These are phyloP conservation scores for Taiwanofungus camphoratus DNA, from an alignment of 1,284 basidiomycete genomes.

Conservation along the genomic window DNA sequence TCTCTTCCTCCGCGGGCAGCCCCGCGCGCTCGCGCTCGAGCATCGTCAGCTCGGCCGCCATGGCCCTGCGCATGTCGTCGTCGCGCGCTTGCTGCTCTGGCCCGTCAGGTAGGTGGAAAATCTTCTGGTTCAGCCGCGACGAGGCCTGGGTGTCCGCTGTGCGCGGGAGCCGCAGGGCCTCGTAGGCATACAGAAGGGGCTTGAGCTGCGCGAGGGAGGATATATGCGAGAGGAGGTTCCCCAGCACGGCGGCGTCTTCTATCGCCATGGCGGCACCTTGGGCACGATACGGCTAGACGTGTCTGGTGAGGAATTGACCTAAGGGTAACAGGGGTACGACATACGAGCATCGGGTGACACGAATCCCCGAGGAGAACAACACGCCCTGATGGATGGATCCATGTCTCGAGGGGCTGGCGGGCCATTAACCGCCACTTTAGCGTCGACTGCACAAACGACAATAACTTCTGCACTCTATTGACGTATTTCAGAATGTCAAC, in stretches of 20 bases:
- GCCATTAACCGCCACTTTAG: constrained; percentile 43
- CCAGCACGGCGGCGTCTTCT: constrained; percentile 62
- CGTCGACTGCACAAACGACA: constrained; percentile 34
- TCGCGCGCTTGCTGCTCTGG: constrained; percentile 48
- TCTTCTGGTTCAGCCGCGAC: constrained; percentile 44
- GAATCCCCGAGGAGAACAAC: constrained; percentile 38
- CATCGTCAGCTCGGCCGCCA: constrained; percentile 33
- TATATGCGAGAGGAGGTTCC: constrained; percentile 48
- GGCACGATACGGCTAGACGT: constrained; percentile 53
- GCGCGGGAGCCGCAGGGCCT: constrained; percentile 41
- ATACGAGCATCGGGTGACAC: constrained; percentile 57
- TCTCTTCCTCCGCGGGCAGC: neutral
- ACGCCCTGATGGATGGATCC: constrained; percentile 35
- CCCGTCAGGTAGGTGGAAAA: constrained; percentile 53
- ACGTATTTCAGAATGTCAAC: neutral
- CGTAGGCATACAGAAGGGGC: constrained; percentile 45
- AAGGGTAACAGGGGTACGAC: constrained; percentile 22
- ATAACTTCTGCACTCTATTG: constrained; percentile 32
- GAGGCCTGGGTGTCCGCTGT: constrained; percentile 42
- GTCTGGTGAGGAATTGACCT: neutral
- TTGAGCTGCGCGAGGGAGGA: constrained; percentile 36
- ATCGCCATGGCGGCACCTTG: constrained; percentile 68
- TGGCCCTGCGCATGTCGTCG: constrained; percentile 44
- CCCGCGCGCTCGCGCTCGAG: constrained; percentile 9
- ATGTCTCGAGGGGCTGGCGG: constrained; percentile 34